These are phyloP conservation scores for Juncus inflexus DNA, from an alignment of 176 grass and related monocot species.

Conservation along the genomic window DNA sequence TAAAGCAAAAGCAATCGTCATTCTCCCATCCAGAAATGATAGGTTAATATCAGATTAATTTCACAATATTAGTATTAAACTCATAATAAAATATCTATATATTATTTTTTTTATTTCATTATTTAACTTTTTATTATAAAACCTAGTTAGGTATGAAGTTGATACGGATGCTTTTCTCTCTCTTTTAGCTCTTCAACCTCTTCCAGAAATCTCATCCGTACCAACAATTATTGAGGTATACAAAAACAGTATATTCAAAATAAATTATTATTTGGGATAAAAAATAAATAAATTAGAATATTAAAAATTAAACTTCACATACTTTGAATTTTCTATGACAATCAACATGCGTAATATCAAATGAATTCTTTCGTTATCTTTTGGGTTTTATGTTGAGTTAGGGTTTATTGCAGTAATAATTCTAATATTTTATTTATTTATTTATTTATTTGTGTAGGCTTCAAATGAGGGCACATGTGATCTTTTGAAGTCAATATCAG, in stretches of 20 bases:
- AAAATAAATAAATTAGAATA: constrained; percentile 10
- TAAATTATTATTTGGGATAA: constrained; percentile 18
- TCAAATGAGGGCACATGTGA: constrained; percentile 67
- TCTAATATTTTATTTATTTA: constrained; percentile 26
- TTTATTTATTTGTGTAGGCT: constrained; percentile 62
- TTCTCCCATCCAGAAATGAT: constrained; percentile 65
- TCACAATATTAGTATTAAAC: constrained; percentile 17
- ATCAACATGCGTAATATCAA: too few relatives aligned
- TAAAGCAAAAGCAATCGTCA: constrained; percentile 89
- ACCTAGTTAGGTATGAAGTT: constrained; percentile 87
- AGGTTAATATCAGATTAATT: constrained; percentile 40
- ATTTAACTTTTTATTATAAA: constrained; percentile 31
- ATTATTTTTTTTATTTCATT: constrained; percentile 22
- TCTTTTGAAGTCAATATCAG: constrained; percentile 93
- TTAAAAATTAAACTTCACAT: too few relatives aligned
- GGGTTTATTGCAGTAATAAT: too few relatives aligned
- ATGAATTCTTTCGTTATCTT: too few relatives aligned
- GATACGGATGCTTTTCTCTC: constrained; percentile 98
- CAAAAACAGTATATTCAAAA: constrained; percentile 19
- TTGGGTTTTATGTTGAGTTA: too few relatives aligned
- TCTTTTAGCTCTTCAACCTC: constrained; percentile 78
- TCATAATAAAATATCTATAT: constrained; percentile 9
- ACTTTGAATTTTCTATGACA: too few relatives aligned
- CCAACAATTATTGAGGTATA: constrained; percentile 95
- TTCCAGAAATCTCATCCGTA: constrained; percentile 57